Base-by-base conservation (phyloP, 495 filamentous ascomycete species). In the Hyaloscypha finlandica region DNA sequence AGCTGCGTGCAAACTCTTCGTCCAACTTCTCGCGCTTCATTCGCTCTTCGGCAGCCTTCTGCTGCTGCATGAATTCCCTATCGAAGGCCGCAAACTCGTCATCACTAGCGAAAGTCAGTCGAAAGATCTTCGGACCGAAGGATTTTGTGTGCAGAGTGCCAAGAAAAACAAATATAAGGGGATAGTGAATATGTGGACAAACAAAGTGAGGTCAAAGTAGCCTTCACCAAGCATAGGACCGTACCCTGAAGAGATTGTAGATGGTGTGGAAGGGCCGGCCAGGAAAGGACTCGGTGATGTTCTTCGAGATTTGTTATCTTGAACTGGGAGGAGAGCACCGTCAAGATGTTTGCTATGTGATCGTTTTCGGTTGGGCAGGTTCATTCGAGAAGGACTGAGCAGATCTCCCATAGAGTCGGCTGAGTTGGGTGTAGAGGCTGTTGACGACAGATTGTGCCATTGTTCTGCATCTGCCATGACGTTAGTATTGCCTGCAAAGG, bases 11-110 rank as follows among this genome's bases (percentile, higher is more conserved):
- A 65, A 79, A 73, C 67, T 82, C 81, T 52, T 71, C 83, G 66
- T 88, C 85, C n/a, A 65, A 72, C 31, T 75, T 78, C 64, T 81
- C 78, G 64, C 77, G 77, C 70, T 78, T 68, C 48, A 74, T 71
- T 31, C 71, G 73, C 16, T 75, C 74, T 67, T 77, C 56, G 8
- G 77, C 56, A 33, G 68, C 74, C 61, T 75, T 73, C 64, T 81
- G 80, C 31, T 76, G 72, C 63, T 74, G 71, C 70, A 69, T 64
- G 72, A 59, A 70, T 20, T 66, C 52, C 8, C 22, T 57, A 16
- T 68, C 64, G 19, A 69, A 65, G 2, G 35, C 58, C 52, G 35
- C 53, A 29, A 70, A 58, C 6, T 68, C 68, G 3, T 74, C 73
- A 42, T 72, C 73, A 2, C 73, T 72, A 65, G 61, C 25, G 8